Evolutionary conservation across 139 green algal genomes (phyloP).

Genomic region (Chlamydomonas eustigma): DNA sequence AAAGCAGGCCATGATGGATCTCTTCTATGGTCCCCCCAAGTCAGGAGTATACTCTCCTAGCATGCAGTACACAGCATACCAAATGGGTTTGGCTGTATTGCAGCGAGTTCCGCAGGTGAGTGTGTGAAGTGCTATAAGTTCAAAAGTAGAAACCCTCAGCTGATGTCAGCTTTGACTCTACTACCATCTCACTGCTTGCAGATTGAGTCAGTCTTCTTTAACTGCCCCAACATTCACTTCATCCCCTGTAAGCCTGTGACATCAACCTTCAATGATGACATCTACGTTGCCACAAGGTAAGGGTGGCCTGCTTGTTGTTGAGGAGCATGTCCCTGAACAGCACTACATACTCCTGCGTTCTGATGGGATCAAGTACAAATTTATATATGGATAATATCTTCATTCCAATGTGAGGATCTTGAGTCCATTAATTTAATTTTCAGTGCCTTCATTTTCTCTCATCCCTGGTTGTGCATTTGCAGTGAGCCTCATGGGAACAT

Average conservation of each 20-base stretch:
- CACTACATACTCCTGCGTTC: no score
- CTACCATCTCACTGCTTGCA: constrained; percentile 25
- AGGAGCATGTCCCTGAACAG: no score
- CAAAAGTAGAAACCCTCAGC: no score
- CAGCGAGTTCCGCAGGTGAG: constrained; percentile 45
- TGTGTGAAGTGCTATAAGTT: not conserved
- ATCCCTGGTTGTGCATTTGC: no score
- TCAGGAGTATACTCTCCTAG: constrained; percentile 81
- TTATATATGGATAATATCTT: no score
- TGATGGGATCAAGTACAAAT: no score
- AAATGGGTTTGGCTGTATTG: constrained; percentile 73
- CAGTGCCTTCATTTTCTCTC: no score
- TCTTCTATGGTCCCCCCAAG: constrained; percentile 80
- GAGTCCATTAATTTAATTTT: no score
- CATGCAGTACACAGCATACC: constrained; percentile 89
- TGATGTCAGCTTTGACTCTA: no score
- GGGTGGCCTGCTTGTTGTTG: not conserved
- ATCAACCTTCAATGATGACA: constrained; percentile 84
- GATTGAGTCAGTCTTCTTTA: constrained; percentile 81
- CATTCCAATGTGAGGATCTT: no score
- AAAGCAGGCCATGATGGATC: constrained; percentile 14
- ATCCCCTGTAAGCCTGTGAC: constrained; percentile 70
- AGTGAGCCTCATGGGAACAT: constrained; percentile 90
- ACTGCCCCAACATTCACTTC: constrained; percentile 97
- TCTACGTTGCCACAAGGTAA: constrained; percentile 84